Conservation (phyloP, 2,329 filamentous ascomycete species). For the Magnaporthiopsis poae region DNA sequence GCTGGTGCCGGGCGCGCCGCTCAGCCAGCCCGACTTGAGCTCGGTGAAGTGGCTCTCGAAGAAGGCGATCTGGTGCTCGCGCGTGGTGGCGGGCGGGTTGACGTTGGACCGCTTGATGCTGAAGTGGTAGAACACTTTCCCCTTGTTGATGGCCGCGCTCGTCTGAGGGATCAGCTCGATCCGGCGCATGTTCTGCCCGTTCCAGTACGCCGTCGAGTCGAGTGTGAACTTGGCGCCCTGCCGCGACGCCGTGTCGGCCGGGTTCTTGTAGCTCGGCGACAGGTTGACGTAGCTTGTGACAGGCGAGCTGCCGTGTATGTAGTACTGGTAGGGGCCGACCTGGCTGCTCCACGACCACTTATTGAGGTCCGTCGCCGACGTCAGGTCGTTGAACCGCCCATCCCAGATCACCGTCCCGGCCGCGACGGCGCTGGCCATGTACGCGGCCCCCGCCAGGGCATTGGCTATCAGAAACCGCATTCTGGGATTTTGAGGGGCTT, state of each 20-base stretch:
- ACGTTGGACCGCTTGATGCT: slow-evolving; percentile 48
- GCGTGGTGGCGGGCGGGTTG: slow-evolving; percentile 50
- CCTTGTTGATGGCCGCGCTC: slow-evolving; percentile 51
- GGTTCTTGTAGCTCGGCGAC: slow-evolving; percentile 52
- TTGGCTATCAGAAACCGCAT: not conserved
- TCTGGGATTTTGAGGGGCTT: not conserved
- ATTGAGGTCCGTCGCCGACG: slow-evolving; percentile 42
- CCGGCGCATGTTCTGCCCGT: slow-evolving; percentile 61
- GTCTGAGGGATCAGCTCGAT: slow-evolving; percentile 68
- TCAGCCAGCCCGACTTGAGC: slow-evolving; percentile 58
- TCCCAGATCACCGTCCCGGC: slow-evolving; percentile 40
- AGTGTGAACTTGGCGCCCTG: slow-evolving; percentile 63
- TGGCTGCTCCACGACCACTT: slow-evolving; percentile 60
- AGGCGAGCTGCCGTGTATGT: slow-evolving; percentile 55
- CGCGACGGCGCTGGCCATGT: slow-evolving; percentile 5
- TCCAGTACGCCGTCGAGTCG: slow-evolving; percentile 55
- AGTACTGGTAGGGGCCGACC: slow-evolving; percentile 64
- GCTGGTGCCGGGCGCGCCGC: slow-evolving; percentile 32
- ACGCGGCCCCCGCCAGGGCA: slow-evolving; percentile 12
- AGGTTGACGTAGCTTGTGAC: slow-evolving; percentile 54
- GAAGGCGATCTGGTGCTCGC: slow-evolving; percentile 47
- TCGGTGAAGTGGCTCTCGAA: slow-evolving; percentile 67
- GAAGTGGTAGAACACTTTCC: slow-evolving; percentile 64
- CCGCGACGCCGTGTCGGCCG: slow-evolving; percentile 48
- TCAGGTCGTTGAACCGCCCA: slow-evolving; percentile 54